Evolutionary conservation across 2,329 filamentous ascomycete genomes (phyloP).

Genomic region (Sporothrix mexicana): DNA sequence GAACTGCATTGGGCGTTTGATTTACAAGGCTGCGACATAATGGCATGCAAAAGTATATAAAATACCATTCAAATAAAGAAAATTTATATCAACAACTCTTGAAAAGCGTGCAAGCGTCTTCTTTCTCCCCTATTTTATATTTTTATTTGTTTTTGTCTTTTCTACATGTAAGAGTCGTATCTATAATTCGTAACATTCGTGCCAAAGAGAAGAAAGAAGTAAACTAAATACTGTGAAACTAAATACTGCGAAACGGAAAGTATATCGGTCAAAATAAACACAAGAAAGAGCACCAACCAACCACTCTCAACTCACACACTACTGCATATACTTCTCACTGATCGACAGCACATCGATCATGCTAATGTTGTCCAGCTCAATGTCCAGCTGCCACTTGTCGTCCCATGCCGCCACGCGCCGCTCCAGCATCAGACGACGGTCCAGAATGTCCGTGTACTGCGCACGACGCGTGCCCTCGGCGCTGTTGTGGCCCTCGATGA

Average conservation of each 20-base stretch:
- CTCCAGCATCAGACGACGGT: conserved; percentile 41
- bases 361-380: conserved; percentile 32
- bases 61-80: neutral
- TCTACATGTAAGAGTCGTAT: neutral
- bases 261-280: neutral
- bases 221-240: neutral
- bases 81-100: neutral
- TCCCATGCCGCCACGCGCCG: conserved; percentile 36
- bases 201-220: neutral
- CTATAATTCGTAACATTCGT: neutral
- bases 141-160: conserved; percentile 10
- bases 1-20: neutral
- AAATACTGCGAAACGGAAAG: neutral
- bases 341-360: conserved; percentile 30
- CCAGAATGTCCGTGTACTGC: conserved; percentile 41
- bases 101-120: neutral
- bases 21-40: neutral
- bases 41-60: conserved; percentile 1
- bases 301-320: neutral
- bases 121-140: neutral
- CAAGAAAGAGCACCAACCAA: neutral
- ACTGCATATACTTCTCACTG: conserved; percentile 32
- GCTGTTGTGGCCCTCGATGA: conserved; percentile 41
- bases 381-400: conserved; percentile 34
- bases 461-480: conserved; percentile 39